Percentiles rank a stretch among this genome's conserved stretches.
Evolutionary conservation across 768 basidiomycete genomes (phyloP).

Genomic region (Suillus bovinus): DNA sequence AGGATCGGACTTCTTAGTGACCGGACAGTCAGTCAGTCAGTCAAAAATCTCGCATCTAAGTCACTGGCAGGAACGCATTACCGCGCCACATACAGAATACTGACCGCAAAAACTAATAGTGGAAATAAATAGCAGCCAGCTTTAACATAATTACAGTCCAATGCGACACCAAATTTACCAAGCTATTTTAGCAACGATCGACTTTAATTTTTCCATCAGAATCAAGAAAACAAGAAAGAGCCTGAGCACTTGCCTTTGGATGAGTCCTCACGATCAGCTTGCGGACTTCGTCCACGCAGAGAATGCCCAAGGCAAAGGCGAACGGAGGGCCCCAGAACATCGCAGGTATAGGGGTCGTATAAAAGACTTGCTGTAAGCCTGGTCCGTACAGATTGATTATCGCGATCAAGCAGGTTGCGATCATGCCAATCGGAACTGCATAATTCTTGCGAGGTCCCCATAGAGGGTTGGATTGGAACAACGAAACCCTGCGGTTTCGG

Average conservation of each 20-base stretch:
- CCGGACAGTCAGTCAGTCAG: too few species aligned
- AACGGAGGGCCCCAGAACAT: constrained; percentile 53
- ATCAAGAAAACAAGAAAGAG: neutral
- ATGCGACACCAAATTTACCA: constrained; percentile 27
- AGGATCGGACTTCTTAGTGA: too few species aligned
- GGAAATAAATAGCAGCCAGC: too few species aligned
- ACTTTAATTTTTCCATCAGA: constrained; percentile 26
- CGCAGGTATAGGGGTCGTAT: constrained; percentile 42
- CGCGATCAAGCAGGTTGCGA: constrained; percentile 43
- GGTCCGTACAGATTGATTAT: constrained; percentile 45
- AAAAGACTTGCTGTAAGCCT: constrained; percentile 44
- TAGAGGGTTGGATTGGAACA: constrained; percentile 44
- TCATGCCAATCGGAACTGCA: constrained; percentile 38
- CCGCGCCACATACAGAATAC: too few species aligned
- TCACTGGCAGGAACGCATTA: too few species aligned
- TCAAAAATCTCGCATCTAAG: too few species aligned
- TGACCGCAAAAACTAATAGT: too few species aligned
- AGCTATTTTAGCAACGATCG: constrained; percentile 39
- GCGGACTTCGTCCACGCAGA: constrained; percentile 44
- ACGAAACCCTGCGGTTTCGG: constrained; percentile 45
- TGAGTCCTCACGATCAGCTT: constrained; percentile 46
- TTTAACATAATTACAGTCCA: neutral
- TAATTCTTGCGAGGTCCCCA: constrained; percentile 49
- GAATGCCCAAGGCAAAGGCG: constrained; percentile 40
- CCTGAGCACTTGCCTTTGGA: constrained; percentile 36